These are phyloP conservation scores for Celoporthe dispersa DNA, from an alignment of 2,329 filamentous ascomycete species.

Conservation along the genomic window DNA sequence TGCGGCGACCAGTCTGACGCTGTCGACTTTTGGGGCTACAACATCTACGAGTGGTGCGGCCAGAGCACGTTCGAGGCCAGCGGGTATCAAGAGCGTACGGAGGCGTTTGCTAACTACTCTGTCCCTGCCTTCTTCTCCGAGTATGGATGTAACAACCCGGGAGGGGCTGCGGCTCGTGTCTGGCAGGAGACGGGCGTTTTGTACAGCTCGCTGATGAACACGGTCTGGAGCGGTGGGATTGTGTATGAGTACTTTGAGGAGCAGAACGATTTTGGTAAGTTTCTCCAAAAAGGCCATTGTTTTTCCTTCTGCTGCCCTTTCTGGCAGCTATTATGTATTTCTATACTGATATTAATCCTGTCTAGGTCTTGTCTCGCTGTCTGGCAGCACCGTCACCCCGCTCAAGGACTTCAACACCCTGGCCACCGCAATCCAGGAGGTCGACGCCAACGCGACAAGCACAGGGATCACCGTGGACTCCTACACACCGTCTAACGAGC, in stretches of 20 bases:
- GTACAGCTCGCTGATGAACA: slow-evolving; percentile 79
- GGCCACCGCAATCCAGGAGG: slow-evolving; percentile 74
- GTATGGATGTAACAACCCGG: slow-evolving; percentile 85
- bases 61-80: slow-evolving; percentile 76
- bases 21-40: slow-evolving; percentile 99
- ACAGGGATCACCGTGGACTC: slow-evolving; percentile 64
- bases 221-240: slow-evolving; percentile 91
- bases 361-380: slow-evolving; percentile 67
- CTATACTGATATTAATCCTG: slow-evolving; percentile 1
- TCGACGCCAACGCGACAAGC: slow-evolving; percentile 68
- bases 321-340: slow-evolving; percentile 29
- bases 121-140: slow-evolving; percentile 98
- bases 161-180: slow-evolving; percentile 66
- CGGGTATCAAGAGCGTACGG: slow-evolving; percentile 79
- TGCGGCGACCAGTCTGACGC: slow-evolving; percentile 66
- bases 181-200: slow-evolving; percentile 86
- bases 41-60: slow-evolving; percentile 99
- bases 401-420: slow-evolving; percentile 50
- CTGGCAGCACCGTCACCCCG: slow-evolving; percentile 57
- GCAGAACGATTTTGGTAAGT: slow-evolving; percentile 62
- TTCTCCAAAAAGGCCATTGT: background rate
- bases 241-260: slow-evolving; percentile 99
- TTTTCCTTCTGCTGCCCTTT: slow-evolving; percentile 32
- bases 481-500: slow-evolving; percentile 75
- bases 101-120: slow-evolving; percentile 86